Base-by-base conservation (phyloP, 2,329 filamentous ascomycete species). In the Talaromyces sp. region DNA sequence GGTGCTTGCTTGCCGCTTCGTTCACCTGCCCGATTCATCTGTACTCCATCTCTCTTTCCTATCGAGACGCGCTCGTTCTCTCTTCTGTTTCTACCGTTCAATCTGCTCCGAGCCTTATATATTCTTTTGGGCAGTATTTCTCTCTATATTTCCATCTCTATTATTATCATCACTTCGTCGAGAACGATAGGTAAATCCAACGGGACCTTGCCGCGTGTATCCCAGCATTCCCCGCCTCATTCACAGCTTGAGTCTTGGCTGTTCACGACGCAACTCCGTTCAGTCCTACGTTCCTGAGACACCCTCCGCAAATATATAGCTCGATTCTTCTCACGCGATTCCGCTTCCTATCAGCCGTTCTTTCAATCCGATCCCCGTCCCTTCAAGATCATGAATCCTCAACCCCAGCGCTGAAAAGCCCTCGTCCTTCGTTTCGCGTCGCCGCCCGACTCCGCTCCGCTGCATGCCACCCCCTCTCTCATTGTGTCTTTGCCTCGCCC, bases 361-460 rank as follows among this genome's bases (percentile, higher is more conserved):
- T 4, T 21, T 11, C 2, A 14, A 21, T 11, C 28, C 5, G 6
- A 52, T 39, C 35, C 44, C n/a, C 31, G 31, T 40, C 48, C 31
- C 58, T 37, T 52, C 40, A 46, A 52, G 52, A 63, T 42, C 25
- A 60, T 63, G 57, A 60, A 33, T 50, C 16, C 37, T 42, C 18
- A 35, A 39, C 50, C 6, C 33, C 56, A 50, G 12, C 62, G 40
- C 31, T 60, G 35, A 62, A 46, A 55, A 12, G 23, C 50, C 50
- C 42, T 39, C 57, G 9, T 37, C 40, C 35, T 44, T 50, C 57
- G 44, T 60, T 56, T 63, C 62, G 58, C 62, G 62, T 57, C 46
- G 18, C 42, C 58, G 42, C 37, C 37, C 33, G 21, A 55, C 58
- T 60, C 62, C 42, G 23, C 39, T 48, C 50, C 40, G 28, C 16